A percentile compares a stretch with the other conserved stretches of the same genome.
phyloP scores from a whole-genome alignment of 495 filamentous ascomycete species.

The Aspergillus haitiensis region DNA sequence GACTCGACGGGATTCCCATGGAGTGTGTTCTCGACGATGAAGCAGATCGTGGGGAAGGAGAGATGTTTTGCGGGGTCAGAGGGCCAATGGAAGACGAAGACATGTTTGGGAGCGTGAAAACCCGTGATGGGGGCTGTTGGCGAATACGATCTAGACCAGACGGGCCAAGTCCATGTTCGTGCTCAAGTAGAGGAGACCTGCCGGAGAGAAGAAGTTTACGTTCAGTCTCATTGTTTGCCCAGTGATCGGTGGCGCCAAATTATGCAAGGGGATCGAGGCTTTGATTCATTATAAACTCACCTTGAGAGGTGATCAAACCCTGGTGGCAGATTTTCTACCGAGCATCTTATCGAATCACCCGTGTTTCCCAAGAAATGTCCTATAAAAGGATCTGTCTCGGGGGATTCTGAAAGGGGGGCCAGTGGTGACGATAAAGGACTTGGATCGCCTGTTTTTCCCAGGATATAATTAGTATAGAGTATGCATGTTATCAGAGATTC shows the following conservation, averaged over 20 bases:
- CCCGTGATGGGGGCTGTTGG: conserved; percentile 69
- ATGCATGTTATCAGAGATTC: not conserved
- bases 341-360: conserved; percentile 41
- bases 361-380: conserved; percentile 58
- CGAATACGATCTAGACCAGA: conserved; percentile 92
- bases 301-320: conserved; percentile 48
- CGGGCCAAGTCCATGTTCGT: conserved; percentile 59
- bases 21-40: conserved; percentile 56
- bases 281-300: conserved; percentile 28
- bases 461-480: conserved; percentile 5
- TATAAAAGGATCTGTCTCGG: conserved; percentile 45
- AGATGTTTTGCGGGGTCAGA: conserved; percentile 54
- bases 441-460: conserved; percentile 37
- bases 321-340: conserved; percentile 42
- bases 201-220: conserved; percentile 58
- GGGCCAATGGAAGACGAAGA: conserved; percentile 60
- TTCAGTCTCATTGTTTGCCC: conserved; percentile 50
- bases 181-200: conserved; percentile 63
- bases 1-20: conserved; percentile 62
- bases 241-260: conserved; percentile 10
- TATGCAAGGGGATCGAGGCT: conserved; percentile 25
- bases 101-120: conserved; percentile 65
- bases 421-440: conserved; percentile 51
- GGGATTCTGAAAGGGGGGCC: conserved; percentile 44
- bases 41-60: conserved; percentile 56